A percentile compares a stretch with the other conserved stretches of the same genome.
These are phyloP conservation scores for Hypoxylon sp. DNA, from an alignment of 2,329 filamentous ascomycete genomes.

Conservation along the genomic window DNA sequence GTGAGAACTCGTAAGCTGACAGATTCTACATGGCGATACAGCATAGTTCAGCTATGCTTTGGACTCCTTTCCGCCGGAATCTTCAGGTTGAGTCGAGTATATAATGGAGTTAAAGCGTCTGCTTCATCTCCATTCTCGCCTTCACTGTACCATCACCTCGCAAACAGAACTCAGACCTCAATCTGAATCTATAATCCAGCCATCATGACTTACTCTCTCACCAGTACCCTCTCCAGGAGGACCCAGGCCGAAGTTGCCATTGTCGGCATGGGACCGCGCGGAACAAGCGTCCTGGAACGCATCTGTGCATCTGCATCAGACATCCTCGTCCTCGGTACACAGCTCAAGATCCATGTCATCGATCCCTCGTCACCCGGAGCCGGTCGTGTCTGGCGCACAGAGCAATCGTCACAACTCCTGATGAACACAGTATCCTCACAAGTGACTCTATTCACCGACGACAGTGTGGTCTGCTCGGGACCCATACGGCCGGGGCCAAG, in stretches of 20 bases:
- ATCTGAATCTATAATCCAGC: background rate
- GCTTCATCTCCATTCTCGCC: background rate
- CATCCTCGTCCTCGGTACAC: conserved; percentile 13
- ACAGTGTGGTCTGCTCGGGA: conserved; percentile 28
- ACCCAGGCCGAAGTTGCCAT: conserved; percentile 11
- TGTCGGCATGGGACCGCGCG: conserved; percentile 34
- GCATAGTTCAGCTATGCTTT: background rate
- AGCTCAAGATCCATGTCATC: conserved; percentile 26
- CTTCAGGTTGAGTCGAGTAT: background rate
- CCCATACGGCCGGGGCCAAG: conserved; percentile 29
- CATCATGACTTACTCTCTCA: background rate
- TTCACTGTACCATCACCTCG: background rate
- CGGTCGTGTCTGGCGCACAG: conserved; percentile 31
- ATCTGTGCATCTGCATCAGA: conserved; percentile 32
- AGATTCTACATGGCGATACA: background rate
- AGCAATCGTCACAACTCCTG: conserved; percentile 30
- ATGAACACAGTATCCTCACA: conserved; percentile 40
- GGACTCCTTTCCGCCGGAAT: background rate
- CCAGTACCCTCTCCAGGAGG: background rate
- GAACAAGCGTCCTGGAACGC: conserved; percentile 33
- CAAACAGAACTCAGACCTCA: background rate
- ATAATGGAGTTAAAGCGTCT: background rate
- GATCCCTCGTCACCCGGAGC: conserved; percentile 27
- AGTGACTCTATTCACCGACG: conserved; percentile 36
- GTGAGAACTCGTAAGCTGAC: background rate